Base-by-base conservation (phyloP, 1,284 basidiomycete genomes). In the Ceratobasidium papillatum region DNA sequence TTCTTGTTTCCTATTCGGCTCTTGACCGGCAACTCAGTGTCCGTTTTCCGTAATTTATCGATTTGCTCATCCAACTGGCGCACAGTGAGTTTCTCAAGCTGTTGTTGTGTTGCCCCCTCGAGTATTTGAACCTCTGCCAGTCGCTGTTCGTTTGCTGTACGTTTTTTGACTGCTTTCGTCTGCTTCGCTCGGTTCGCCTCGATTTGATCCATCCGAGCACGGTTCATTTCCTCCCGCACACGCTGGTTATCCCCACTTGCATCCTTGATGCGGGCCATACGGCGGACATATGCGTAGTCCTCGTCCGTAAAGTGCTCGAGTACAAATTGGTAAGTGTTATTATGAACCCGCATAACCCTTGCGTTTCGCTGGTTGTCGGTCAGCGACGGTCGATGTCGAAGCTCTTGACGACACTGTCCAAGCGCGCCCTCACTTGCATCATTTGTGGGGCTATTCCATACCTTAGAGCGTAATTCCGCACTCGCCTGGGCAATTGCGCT, bases 351-450 rank as follows among this genome's bases (percentile, higher is more conserved):
- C 41, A 47, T 47, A 5, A 47, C 62, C 43, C 62, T 5, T 32
- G 62, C 62, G 19, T 47, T 49, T 17, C 62, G 19, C 41, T 64
- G 62, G n/a, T 64, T 32, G 25, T 64, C 62, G 9, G 62, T 64
- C 41, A 64, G 25, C 4, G 38, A 22, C 12, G 62, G 62, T 27
- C 22, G 17, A 1, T 14, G 43, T 27, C 41, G 62, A 19, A 64
- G 43, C 43, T 30, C 43, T 64, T 64, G 62, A 8, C 43, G 62
- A 27, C 62, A 64, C 45, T 64, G 41, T 17, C 54, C 58, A 1
- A 72, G 43, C 11, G 22, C 41, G 12, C 72, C 61, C 41, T 74
- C 32, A 22, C 45, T 63, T 7, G 43, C 30, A 30, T 74, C 43
- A 36, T 74, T 74, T 63, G 61, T 52, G 32, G 61, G 30, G 12